phyloP scores from a whole-genome alignment of 2,329 filamentous ascomycete species.

The Gaeumannomyces sp. region DNA sequence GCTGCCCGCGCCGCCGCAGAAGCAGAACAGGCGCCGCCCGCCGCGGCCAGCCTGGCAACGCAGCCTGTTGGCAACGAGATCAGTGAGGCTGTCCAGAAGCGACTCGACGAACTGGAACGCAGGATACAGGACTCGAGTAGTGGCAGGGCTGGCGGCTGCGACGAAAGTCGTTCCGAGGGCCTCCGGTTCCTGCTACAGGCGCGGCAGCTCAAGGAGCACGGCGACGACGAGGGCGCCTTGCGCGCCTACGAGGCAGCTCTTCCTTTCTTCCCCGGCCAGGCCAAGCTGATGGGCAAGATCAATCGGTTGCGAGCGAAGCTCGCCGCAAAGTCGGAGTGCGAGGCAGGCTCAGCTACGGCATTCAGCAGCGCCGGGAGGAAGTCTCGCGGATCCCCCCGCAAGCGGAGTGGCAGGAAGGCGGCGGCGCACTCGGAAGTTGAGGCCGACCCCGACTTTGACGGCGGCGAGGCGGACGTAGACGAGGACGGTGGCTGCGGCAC shows the following conservation, averaged over 20 bases:
- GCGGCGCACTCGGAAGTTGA: conserved; percentile 13
- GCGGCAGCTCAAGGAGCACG: conserved; percentile 79
- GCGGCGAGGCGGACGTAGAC: conserved; percentile 35
- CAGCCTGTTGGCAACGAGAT: conserved; percentile 37
- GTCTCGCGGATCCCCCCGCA: neutral
- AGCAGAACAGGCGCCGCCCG: conserved; percentile 26
- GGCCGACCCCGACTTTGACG: conserved; percentile 30
- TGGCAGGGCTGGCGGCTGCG: conserved; percentile 38
- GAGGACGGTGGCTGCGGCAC: conserved; percentile 24
- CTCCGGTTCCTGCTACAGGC: conserved; percentile 84
- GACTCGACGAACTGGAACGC: conserved; percentile 77
- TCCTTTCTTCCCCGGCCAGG: conserved; percentile 79
- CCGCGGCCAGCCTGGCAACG: conserved; percentile 20
- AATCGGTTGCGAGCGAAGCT: conserved; percentile 53
- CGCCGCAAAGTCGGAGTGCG: conserved; percentile 15
- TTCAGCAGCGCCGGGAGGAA: neutral
- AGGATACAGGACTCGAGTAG: conserved; percentile 62
- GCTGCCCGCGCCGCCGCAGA: conserved; percentile 57
- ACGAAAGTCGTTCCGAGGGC: conserved; percentile 74
- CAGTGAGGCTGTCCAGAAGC: conserved; percentile 68
- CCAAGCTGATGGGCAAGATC: conserved; percentile 68
- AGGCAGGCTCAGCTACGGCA: neutral
- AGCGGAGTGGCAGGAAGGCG: conserved; percentile 20
- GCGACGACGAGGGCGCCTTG: conserved; percentile 71
- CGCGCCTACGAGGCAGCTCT: conserved; percentile 81